Base-by-base conservation (phyloP, 192 early-diverging fungal genomes). In the Coemansia nantahalensis region DNA sequence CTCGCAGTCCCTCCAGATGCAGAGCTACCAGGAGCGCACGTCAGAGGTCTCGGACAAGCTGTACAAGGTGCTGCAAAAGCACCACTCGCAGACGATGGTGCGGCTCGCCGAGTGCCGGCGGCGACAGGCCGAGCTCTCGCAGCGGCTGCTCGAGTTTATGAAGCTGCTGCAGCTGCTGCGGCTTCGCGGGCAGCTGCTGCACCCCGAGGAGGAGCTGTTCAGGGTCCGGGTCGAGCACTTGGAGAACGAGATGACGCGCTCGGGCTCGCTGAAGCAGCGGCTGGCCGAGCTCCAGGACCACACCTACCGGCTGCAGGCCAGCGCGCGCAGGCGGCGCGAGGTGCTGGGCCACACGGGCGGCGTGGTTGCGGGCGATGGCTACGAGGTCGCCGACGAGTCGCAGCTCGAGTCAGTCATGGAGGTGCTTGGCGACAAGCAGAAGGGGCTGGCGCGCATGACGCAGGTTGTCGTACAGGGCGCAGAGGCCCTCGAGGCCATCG, bases 61-160 rank as follows among this genome's bases (percentile, higher is more conserved):
- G 6, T 68, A 78, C 39, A 45, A 64, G 16, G 58, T 91, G 11
- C 49, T 85, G 52, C 71, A 77, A 36, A 84, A 82, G 58, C 89
- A 92, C 60, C 67, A 82, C 21, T 54, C 92, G 34, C 83, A 90
- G 19, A 95, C 86, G 0, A 62, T 69, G 5, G 76, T 83, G 9
- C 89, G 84, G 18, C 54, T 95, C 12, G 81, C 86, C 23, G 90
- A 94, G 48, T 86, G 87, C 60, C 83, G 84, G 60, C 81, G 93
- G 36, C 74, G 84, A 26, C 88, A 94, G 43, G 74, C 81, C 14
- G 83, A 90, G 37, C 73, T 94, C 17, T 82, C 84, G 13, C 84
- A 89, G 45, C 82, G 88, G 30, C 71, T 90, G 28, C 70, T 94
- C 22, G 77, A 93, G 85, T 76, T 98, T 33, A 90, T 96, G 88